A percentile compares a stretch with the other conserved stretches of the same genome.
Conservation (phyloP, 2,329 filamentous ascomycete species). For the Metarhizium brunneum region DNA sequence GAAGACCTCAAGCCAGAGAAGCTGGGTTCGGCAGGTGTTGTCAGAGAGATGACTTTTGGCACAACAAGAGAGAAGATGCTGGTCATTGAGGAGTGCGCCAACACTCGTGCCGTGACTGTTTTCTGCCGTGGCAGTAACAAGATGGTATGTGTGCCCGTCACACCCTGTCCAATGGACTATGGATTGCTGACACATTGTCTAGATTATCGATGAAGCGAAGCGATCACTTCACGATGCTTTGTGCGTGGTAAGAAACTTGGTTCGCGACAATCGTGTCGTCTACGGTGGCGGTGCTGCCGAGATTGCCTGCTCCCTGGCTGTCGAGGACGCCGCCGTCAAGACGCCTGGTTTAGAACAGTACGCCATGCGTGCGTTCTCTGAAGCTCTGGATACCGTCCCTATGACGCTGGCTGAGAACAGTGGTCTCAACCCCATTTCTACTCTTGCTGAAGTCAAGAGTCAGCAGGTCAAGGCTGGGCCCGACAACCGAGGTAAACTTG, state of each 20-base stretch:
- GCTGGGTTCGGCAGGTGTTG: constrained; percentile 79
- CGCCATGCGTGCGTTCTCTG: constrained; percentile 94
- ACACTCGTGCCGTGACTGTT: constrained; percentile 89
- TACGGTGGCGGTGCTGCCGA: constrained; percentile 96
- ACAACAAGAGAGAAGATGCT: constrained; percentile 99
- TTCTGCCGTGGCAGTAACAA: constrained; percentile 98
- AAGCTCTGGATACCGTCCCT: constrained; percentile 85
- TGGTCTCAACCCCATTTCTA: constrained; percentile 90
- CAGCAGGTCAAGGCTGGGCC: constrained; percentile 74
- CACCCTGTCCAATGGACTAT: neutral
- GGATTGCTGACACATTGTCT: neutral
- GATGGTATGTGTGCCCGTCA: constrained; percentile 59
- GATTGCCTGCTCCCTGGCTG: constrained; percentile 91
- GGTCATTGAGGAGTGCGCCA: constrained; percentile 98
- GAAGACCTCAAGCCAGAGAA: constrained; percentile 89
- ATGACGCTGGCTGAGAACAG: constrained; percentile 98
- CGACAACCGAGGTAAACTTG: constrained; percentile 51
- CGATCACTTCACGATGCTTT: constrained; percentile 94
- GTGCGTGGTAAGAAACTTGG: constrained; percentile 93
- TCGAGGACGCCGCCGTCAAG: constrained; percentile 90
- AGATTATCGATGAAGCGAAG: constrained; percentile 99
- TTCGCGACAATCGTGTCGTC: constrained; percentile 91
- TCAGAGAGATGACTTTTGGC: constrained; percentile 92
- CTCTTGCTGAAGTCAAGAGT: constrained; percentile 88
- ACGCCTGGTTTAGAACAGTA: constrained; percentile 97